Evolutionary conservation across 2,329 filamentous ascomycete genomes (phyloP).

Genomic region (Alternaria tenuissima): DNA sequence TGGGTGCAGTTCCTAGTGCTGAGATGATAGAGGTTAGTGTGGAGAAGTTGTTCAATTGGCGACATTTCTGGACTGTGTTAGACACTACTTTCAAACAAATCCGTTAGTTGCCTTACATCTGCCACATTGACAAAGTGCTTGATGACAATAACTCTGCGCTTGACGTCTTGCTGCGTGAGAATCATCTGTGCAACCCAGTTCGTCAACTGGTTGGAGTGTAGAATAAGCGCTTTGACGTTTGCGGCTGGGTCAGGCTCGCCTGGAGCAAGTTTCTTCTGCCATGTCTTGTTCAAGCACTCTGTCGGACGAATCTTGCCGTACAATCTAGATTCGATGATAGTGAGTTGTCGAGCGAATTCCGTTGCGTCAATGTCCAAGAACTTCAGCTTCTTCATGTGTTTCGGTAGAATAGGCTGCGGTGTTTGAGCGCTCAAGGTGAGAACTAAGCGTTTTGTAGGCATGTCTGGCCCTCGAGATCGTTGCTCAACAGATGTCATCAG

Average conservation of each 20-base stretch:
- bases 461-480: slow-evolving; percentile 85
- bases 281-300: slow-evolving; percentile 97
- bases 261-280: slow-evolving; percentile 92
- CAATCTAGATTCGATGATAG: slow-evolving; percentile 92
- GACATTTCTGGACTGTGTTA: slow-evolving; percentile 77
- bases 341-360: slow-evolving; percentile 97
- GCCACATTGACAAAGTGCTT: slow-evolving; percentile 98
- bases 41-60: slow-evolving; percentile 92
- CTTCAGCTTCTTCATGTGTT: slow-evolving; percentile 99
- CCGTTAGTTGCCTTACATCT: slow-evolving; percentile 70
- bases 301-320: slow-evolving; percentile 97
- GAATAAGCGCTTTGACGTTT: slow-evolving; percentile 94
- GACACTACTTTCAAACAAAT: slow-evolving; percentile 12
- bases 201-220: slow-evolving; percentile 98
- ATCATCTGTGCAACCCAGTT: slow-evolving; percentile 99
- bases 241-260: slow-evolving; percentile 85
- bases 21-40: slow-evolving; percentile 98
- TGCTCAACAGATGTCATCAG: slow-evolving; percentile 90
- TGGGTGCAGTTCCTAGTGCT: slow-evolving; percentile 90
- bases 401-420: slow-evolving; percentile 89
- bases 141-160: slow-evolving; percentile 95
- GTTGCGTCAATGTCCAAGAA: slow-evolving; percentile 96
- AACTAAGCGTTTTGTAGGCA: slow-evolving; percentile 83
- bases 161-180: slow-evolving; percentile 89
- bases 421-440: slow-evolving; percentile 84